Percentiles rank a stretch among this genome's conserved stretches.
These are phyloP conservation scores for Aspergillus asperescens DNA, from an alignment of 495 filamentous ascomycete species.

Conservation along the genomic window DNA sequence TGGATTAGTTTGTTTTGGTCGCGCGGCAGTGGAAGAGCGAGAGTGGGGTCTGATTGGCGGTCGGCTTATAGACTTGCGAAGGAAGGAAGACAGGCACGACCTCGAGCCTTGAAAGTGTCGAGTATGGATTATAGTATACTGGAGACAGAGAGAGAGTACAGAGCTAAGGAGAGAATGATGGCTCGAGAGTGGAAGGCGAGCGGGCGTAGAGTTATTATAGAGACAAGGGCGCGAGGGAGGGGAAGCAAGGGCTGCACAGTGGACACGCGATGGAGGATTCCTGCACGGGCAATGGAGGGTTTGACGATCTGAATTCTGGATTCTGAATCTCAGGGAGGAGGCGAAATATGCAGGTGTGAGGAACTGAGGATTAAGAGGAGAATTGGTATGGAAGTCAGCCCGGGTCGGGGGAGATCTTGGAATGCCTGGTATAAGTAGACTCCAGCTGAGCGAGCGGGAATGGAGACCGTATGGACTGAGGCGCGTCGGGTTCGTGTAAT, in stretches of 20 bases:
- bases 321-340: constrained; percentile 1
- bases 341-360: constrained; percentile 17
- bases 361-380: not conserved
- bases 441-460: constrained; percentile 1
- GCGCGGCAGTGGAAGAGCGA: constrained; percentile 11
- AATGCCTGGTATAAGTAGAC: constrained; percentile 11
- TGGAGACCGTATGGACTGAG: not conserved
- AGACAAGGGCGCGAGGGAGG: not conserved
- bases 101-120: not conserved
- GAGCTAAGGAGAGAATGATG: not conserved
- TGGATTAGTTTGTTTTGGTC: constrained; percentile 25
- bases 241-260: constrained; percentile 13
- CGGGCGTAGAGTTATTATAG: constrained; percentile 4
- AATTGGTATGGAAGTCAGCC: not conserved
- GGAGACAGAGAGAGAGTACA: not conserved
- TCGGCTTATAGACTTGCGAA: not conserved
- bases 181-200: not conserved
- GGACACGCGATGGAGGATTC: constrained; percentile 11
- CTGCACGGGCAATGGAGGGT: constrained; percentile 13
- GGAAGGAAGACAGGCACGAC: not conserved
- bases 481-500: constrained; percentile 20
- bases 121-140: not conserved
- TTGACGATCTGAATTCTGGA: constrained; percentile 1
- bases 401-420: constrained; percentile 7
- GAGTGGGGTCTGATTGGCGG: constrained; percentile 10